Evolutionary conservation across 1,284 basidiomycete genomes (phyloP), one percentile per base, ranked within the genome.

Genomic region (Cutaneotrichosporon daszewskae): DNA sequence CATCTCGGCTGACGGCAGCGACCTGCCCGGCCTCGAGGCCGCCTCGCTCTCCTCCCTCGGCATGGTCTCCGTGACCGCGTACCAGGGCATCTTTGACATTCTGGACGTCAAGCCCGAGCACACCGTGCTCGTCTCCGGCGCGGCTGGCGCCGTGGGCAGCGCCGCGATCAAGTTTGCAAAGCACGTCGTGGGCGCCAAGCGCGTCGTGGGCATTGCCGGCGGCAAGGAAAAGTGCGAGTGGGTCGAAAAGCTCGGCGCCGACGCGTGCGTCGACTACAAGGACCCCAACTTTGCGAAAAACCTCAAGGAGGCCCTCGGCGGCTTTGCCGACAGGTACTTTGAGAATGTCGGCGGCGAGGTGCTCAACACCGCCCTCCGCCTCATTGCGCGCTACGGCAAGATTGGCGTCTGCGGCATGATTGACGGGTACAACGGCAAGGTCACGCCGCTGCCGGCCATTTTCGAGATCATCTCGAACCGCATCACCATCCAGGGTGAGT

Each of bases 181-280:
- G 47, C 58, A 69, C 23, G 55, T 75, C 32, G 53, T 72, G 24
- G 73, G 72, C 8, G 72, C 71, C 56, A 59, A 62, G 45, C 66
- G 68, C 31, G 74, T 77, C 40, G 62, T 77, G 47, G 75, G 73
- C 24, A 72, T 76, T 37, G 75, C 75, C 2, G 75, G 76, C 31
- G 72, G 72, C 4, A 58, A 64, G 16, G 71, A 72, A 34, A 77
- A 77, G 66, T 75, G 74, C 58, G 52, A 64, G 3, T 76, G 72
- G 73, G 65, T 47, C 45, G 65, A 73, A 44, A 64, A 64, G 27
- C 62, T 75, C 42, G 73, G 73, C 1, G 73, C 73, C 29, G 75
- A 77, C 60, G 64, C 64, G 25, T 73, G 71, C 23, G 59, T 76
- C 60, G 74, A 76, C 55, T 77, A 77, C 71, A 76, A 75, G 62